Conservation (phyloP, 192 early-diverging fungal genomes). For the Coemansia sp. region DNA sequence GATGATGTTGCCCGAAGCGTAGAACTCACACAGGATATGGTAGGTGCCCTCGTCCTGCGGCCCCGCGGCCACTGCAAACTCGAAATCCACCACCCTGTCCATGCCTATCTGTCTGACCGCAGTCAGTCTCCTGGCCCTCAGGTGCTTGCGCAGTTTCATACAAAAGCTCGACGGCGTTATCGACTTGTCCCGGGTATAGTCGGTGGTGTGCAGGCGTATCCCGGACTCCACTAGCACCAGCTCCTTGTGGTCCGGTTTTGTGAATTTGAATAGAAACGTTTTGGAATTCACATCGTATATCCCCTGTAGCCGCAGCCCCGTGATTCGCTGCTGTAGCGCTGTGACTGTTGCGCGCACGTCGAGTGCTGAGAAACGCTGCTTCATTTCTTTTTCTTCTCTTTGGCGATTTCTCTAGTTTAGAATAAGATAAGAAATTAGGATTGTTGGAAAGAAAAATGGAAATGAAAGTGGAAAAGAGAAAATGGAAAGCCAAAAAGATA, state of each 20-base stretch:
- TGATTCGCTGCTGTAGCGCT: slow-evolving; percentile 64
- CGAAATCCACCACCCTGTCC: slow-evolving; percentile 92
- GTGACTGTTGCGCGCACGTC: slow-evolving; percentile 84
- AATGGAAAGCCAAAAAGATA: not conserved
- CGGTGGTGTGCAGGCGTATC: slow-evolving; percentile 89
- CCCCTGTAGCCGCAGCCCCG: slow-evolving; percentile 89
- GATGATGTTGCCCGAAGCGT: slow-evolving; percentile 92
- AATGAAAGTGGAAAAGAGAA: slow-evolving; percentile 8
- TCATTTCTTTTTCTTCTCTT: slow-evolving; percentile 54
- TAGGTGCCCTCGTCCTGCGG: slow-evolving; percentile 56
- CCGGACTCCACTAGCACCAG: slow-evolving; percentile 91
- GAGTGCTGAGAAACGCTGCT: slow-evolving; percentile 86
- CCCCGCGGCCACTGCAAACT: slow-evolving; percentile 69
- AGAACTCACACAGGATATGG: slow-evolving; percentile 78
- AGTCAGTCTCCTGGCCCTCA: slow-evolving; percentile 78
- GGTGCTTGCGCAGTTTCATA: slow-evolving; percentile 92
- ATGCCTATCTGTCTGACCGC: slow-evolving; percentile 81
- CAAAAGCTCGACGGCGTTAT: slow-evolving; percentile 82
- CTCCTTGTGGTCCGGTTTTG: slow-evolving; percentile 86
- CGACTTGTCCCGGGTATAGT: slow-evolving; percentile 85
- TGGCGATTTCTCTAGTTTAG: slow-evolving; percentile 63
- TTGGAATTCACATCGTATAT: slow-evolving; percentile 92
- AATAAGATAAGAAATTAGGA: not conserved
- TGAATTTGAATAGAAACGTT: slow-evolving; percentile 93
- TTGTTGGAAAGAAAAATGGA: not conserved